phyloP scores from a whole-genome alignment of 2,329 filamentous ascomycete genomes.

The Trichoderma simmonsii region DNA sequence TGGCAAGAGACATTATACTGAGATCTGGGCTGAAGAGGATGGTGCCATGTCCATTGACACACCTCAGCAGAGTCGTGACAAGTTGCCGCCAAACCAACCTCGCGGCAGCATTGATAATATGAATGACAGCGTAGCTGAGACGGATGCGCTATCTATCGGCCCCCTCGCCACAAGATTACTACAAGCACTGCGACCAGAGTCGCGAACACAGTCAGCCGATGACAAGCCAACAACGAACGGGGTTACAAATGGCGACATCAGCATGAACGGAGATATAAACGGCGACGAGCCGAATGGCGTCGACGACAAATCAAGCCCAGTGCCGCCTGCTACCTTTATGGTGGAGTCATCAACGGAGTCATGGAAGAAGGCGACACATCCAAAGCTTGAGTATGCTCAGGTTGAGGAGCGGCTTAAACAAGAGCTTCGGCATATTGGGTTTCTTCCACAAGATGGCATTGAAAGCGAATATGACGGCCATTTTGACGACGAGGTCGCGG shows the following conservation, averaged over 20 bases:
- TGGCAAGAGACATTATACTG: constrained; percentile 80
- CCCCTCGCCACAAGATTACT: constrained; percentile 81
- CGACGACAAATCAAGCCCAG: constrained; percentile 37
- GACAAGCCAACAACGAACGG: constrained; percentile 55
- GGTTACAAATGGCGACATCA: constrained; percentile 51
- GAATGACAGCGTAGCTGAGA: constrained; percentile 81
- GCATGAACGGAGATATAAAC: constrained; percentile 49
- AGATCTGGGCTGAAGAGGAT: constrained; percentile 94
- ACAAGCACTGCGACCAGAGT: constrained; percentile 75
- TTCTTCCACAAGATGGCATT: constrained; percentile 65
- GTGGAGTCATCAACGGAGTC: constrained; percentile 70
- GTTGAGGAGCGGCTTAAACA: constrained; percentile 89
- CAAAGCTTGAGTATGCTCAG: constrained; percentile 77
- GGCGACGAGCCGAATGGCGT: constrained; percentile 35
- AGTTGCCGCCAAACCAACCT: constrained; percentile 73
- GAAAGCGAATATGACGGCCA: constrained; percentile 81
- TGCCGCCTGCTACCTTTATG: constrained; percentile 74
- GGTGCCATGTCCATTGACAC: constrained; percentile 72
- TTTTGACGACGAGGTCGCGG: constrained; percentile 91
- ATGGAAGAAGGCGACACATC: constrained; percentile 74
- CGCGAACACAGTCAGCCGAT: constrained; percentile 53
- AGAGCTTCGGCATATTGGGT: constrained; percentile 86
- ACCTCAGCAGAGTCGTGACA: constrained; percentile 58
- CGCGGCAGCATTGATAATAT: constrained; percentile 84
- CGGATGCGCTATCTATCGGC: constrained; percentile 83